Percentiles rank a stretch among this genome's conserved stretches.
Conservation (phyloP, 805 yeast species). For the Lipomyces japonicus region DNA sequence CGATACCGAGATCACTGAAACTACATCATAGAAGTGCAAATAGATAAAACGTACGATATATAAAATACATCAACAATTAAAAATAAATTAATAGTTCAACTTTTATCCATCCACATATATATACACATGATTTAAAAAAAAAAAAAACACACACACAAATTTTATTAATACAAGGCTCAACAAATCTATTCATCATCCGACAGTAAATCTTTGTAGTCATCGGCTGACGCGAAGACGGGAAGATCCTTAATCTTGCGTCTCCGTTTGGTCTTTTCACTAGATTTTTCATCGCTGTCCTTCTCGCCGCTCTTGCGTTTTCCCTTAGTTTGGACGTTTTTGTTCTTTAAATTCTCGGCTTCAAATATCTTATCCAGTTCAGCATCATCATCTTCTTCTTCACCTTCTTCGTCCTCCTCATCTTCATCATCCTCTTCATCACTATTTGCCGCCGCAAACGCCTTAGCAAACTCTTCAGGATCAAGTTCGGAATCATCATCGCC, state of each 20-base stretch:
- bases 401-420: constrained; percentile 38
- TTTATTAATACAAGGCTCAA: not conserved
- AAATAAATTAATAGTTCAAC: not conserved
- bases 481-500: constrained; percentile 23
- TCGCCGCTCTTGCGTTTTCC: constrained; percentile 21
- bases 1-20: no score
- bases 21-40: no score
- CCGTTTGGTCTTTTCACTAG: constrained; percentile 29
- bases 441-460: constrained; percentile 40
- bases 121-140: constrained; percentile 3
- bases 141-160: not conserved
- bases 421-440: constrained; percentile 37
- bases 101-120: constrained; percentile 1
- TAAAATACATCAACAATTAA: not conserved
- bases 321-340: constrained; percentile 11
- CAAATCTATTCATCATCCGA: constrained; percentile 46
- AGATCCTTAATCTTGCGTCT: constrained; percentile 54
- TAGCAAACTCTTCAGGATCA: constrained; percentile 35
- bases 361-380: constrained; percentile 31
- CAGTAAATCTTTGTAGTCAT: constrained; percentile 73
- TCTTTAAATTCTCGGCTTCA: constrained; percentile 30
- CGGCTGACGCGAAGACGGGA: constrained; percentile 86
- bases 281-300: constrained; percentile 32
- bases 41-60: no score
- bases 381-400: constrained; percentile 39